A percentile compares a stretch with the other conserved stretches of the same genome.
phyloP scores from a whole-genome alignment of 768 basidiomycete species.

The Solioccasus polychromus region DNA sequence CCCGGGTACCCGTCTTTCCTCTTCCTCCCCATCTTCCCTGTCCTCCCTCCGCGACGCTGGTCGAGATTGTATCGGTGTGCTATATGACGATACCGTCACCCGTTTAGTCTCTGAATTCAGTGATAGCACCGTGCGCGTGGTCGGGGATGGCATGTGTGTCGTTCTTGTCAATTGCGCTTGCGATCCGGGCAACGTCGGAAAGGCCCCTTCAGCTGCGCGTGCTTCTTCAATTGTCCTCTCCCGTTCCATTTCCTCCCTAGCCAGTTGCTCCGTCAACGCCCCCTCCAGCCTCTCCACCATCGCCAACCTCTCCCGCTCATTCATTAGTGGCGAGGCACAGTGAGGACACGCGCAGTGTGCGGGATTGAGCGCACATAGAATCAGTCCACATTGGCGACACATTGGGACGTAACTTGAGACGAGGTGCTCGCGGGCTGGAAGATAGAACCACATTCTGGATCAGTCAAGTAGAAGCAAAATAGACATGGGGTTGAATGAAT shows the following conservation, averaged over 20 bases:
- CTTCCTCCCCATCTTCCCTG: conserved; percentile 35
- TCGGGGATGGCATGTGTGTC: conserved; percentile 23
- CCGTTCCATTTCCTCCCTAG: conserved; percentile 47
- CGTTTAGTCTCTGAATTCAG: conserved; percentile 50
- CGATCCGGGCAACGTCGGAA: conserved; percentile 46
- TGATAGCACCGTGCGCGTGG: conserved; percentile 59
- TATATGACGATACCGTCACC: conserved; percentile 54
- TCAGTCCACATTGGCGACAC: conserved; percentile 57
- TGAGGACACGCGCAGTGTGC: conserved; percentile 56
- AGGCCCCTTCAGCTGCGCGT: conserved; percentile 53
- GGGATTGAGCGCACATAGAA: conserved; percentile 57
- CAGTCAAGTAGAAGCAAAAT: not conserved
- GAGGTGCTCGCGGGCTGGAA: conserved; percentile 51
- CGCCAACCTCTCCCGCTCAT: conserved; percentile 27
- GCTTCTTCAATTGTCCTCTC: conserved; percentile 47
- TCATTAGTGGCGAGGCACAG: conserved; percentile 43
- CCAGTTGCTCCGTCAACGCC: conserved; percentile 42
- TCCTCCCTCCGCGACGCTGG: conserved; percentile 35
- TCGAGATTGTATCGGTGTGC: conserved; percentile 32
- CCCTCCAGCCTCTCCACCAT: conserved; percentile 44
- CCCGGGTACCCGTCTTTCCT: conserved; percentile 38
- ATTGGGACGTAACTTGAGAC: conserved; percentile 57
- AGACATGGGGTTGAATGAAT: not conserved
- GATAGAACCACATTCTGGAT: not conserved
- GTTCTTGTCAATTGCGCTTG: conserved; percentile 9